Percentiles rank a stretch among this genome's conserved stretches.
phyloP scores from a whole-genome alignment of 2,329 filamentous ascomycete species.

The Mycosphaerella arachidis region DNA sequence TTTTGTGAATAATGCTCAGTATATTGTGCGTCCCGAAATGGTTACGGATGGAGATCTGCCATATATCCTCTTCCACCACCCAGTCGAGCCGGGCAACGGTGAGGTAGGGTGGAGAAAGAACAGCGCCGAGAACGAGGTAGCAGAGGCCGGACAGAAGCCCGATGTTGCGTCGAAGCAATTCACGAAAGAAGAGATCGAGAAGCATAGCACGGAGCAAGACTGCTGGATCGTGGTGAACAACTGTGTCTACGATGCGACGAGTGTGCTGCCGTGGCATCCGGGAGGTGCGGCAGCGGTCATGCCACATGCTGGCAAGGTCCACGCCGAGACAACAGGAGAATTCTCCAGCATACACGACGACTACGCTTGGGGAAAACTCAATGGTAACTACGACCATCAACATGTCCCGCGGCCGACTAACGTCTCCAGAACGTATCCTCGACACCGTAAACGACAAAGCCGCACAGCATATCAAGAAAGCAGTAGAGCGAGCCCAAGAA shows the following conservation, averaged over 20 bases:
- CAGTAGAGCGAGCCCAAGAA: constrained; percentile 39
- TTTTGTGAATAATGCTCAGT: constrained; percentile 55
- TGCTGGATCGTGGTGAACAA: constrained; percentile 53
- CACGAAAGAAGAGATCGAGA: constrained; percentile 52
- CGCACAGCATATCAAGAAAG: constrained; percentile 44
- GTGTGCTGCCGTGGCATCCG: constrained; percentile 47
- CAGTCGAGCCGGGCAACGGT: constrained; percentile 41
- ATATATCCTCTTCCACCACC: constrained; percentile 44
- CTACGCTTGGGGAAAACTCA: constrained; percentile 47
- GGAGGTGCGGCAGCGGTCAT: constrained; percentile 48
- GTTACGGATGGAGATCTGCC: constrained; percentile 30
- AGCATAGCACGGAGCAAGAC: constrained; percentile 45
- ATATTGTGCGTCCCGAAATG: constrained; percentile 42
- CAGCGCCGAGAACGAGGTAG: constrained; percentile 43
- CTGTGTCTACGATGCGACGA: constrained; percentile 51
- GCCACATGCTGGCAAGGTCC: constrained; percentile 48
- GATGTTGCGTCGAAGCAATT: constrained; percentile 48
- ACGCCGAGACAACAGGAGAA: constrained; percentile 47
- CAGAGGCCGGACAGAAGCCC: constrained; percentile 41
- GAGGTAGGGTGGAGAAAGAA: constrained; percentile 51
- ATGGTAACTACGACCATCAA: not conserved
- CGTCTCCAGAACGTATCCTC: constrained; percentile 46
- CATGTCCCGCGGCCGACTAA: not conserved
- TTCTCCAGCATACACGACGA: constrained; percentile 51
- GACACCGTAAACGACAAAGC: constrained; percentile 49